Base-by-base conservation (phyloP, 208 protist species). In the Wallacemonas sp. region DNA sequence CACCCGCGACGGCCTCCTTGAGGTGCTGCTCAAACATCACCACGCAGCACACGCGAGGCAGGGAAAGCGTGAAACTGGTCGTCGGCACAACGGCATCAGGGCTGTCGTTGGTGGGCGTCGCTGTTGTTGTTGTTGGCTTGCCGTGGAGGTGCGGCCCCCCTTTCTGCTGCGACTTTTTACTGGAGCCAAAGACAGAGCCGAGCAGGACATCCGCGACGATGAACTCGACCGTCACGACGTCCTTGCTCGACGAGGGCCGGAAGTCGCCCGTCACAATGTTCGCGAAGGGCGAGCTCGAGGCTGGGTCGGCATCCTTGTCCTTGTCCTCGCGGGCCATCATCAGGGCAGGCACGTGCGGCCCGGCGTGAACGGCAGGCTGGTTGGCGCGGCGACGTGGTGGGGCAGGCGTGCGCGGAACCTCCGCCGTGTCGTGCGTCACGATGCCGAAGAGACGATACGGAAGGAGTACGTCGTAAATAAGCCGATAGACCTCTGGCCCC, bases 221-320 rank as follows among this genome's bases (percentile, higher is more conserved):
- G 21, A 48, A 44, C 56, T 48, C 36, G 24, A 47, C 56, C 38
- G 56, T 62, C 36, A 44, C 36, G 26, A 34, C 24, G 19, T 58
- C 52, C 32, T 58, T 58, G 52, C 52, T 58, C 8, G 52, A 58
- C 5, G 52, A 33, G 4, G 30, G 52, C 52, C 27, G 17, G 32
- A 58, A 58, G 30, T 58, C 52, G 14, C n/a, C 52, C n/a, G 52
- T 58, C 12, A 58, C 52, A 24, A 58, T 39, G 52, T 58, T 27
- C 2, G 52, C 52, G 32, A 58, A 58, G 9, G 52, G 52, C 6
- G 52, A 41, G 30, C 5, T 14, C 8, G 32, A 9, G 9, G 9
- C 26, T 4, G 17, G 29, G 5, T 58, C 52, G 16, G 34, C 16
- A 14, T 58, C 17, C 11, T 16, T 9, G 48, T 33, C 32, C 23